These are phyloP conservation scores for Lotmaria passim DNA, from an alignment of 208 protist genomes.

Conservation along the genomic window DNA sequence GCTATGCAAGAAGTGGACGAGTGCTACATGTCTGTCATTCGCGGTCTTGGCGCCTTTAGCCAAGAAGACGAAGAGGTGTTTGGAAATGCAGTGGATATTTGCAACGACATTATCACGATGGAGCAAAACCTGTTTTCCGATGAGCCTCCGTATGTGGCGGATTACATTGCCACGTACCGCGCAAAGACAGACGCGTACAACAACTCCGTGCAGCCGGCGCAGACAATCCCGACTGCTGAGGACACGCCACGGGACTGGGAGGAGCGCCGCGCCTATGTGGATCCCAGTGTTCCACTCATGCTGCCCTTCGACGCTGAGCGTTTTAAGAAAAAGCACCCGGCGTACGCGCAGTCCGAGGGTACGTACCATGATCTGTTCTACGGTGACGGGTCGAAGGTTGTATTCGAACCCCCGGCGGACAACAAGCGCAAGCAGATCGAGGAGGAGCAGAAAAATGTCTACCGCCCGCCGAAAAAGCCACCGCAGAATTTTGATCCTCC, in stretches of 20 bases:
- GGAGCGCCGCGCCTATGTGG: slow-evolving; percentile 62
- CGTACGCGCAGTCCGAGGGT: slow-evolving; percentile 32
- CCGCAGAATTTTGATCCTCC: slow-evolving; percentile 31
- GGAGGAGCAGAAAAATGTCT: slow-evolving; percentile 32
- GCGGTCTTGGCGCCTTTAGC: slow-evolving; percentile 48
- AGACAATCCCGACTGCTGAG: slow-evolving; percentile 20
- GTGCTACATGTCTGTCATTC: slow-evolving; percentile 48
- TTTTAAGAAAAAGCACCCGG: slow-evolving; percentile 39
- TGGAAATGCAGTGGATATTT: slow-evolving; percentile 40
- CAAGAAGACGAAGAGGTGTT: slow-evolving; percentile 44
- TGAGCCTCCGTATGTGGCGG: slow-evolving; percentile 54
- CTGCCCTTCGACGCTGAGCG: slow-evolving; percentile 58
- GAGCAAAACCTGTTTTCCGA: slow-evolving; percentile 77
- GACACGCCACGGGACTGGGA: slow-evolving; percentile 31
- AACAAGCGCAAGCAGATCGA: slow-evolving; percentile 78
- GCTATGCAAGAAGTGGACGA: slow-evolving; percentile 53
- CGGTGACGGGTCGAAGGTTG: slow-evolving; percentile 56
- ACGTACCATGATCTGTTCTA: slow-evolving; percentile 84
- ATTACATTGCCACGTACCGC: slow-evolving; percentile 10
- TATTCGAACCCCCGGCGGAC: slow-evolving; percentile 59
- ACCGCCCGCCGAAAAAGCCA: slow-evolving; percentile 30
- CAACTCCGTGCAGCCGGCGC: slow-evolving; percentile 10
- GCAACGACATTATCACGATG: slow-evolving; percentile 57
- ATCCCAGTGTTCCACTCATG: slow-evolving; percentile 66
- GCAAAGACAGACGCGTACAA: slow-evolving; percentile 21